These are phyloP conservation scores for Diaporthe citri DNA, from an alignment of 2,329 filamentous ascomycete genomes.

Conservation along the genomic window DNA sequence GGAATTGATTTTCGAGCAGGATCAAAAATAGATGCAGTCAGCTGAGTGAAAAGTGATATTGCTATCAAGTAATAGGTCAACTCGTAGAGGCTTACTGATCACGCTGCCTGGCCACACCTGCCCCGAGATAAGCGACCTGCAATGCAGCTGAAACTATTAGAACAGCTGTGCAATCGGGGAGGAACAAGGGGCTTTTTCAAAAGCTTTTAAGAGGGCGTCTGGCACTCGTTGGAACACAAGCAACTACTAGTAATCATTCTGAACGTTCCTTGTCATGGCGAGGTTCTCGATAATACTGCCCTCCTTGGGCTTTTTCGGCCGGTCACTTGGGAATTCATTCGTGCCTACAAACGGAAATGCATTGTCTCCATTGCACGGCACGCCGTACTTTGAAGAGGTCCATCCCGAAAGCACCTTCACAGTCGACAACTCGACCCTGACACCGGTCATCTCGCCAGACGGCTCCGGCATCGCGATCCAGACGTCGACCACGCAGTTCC, in stretches of 20 bases:
- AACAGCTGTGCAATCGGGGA: too few species aligned
- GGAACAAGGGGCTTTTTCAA: not conserved
- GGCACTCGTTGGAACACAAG: not conserved
- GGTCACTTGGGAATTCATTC: not conserved
- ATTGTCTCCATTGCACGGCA: not conserved
- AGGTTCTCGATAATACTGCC: not conserved
- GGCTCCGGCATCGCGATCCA: not conserved
- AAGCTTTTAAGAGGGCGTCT: not conserved
- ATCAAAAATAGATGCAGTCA: not conserved
- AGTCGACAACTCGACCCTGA: not conserved
- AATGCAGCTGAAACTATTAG: too few species aligned
- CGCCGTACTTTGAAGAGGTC: not conserved
- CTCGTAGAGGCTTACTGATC: not conserved
- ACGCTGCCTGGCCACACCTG: not conserved
- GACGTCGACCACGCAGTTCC: not conserved
- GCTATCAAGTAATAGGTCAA: not conserved
- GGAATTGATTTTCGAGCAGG: not conserved
- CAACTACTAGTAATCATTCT: too few species aligned
- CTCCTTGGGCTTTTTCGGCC: not conserved
- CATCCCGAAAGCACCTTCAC: not conserved
- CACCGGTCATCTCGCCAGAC: not conserved
- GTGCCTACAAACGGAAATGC: not conserved
- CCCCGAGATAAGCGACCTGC: not conserved
- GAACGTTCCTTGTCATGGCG: not conserved
- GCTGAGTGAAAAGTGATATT: not conserved